Conservation (phyloP, 352 stramenopile species). For the Blastocystis hominis region DNA sequence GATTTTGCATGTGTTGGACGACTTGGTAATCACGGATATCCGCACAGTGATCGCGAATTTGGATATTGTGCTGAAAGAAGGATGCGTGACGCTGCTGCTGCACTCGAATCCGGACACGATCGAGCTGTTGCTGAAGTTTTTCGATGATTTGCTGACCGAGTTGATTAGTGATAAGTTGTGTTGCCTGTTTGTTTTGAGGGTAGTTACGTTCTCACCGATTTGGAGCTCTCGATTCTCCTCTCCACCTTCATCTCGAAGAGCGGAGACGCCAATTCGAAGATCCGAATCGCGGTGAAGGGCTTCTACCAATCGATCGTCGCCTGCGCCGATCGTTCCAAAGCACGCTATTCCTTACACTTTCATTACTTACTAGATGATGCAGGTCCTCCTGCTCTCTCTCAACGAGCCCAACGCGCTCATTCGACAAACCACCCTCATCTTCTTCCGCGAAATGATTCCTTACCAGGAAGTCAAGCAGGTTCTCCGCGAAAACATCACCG, state of each 20-base stretch:
- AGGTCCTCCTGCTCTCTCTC: background rate
- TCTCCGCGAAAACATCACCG: background rate
- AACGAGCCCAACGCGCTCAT: background rate
- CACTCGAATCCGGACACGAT: background rate
- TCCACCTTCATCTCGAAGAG: background rate
- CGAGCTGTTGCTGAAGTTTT: background rate
- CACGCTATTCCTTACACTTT: background rate
- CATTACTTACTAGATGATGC: background rate
- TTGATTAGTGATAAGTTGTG: background rate
- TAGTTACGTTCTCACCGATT: conserved; percentile 7
- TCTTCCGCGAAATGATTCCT: conserved; percentile 32
- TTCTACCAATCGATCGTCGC: conserved; percentile 15
- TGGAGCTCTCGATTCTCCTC: background rate
- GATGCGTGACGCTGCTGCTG: background rate
- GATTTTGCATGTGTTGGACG: background rate
- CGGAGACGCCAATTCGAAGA: background rate
- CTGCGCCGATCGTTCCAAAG: background rate
- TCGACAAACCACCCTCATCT: background rate
- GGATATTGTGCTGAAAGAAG: conserved; percentile 19
- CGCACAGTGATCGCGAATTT: background rate
- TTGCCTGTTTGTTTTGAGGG: background rate
- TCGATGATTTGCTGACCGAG: background rate
- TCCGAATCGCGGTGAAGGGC: background rate
- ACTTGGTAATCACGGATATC: background rate
- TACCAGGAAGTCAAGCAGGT: background rate